Evolutionary conservation across 495 filamentous ascomycete species (phyloP).

Genomic region (Cercophora scortea): DNA sequence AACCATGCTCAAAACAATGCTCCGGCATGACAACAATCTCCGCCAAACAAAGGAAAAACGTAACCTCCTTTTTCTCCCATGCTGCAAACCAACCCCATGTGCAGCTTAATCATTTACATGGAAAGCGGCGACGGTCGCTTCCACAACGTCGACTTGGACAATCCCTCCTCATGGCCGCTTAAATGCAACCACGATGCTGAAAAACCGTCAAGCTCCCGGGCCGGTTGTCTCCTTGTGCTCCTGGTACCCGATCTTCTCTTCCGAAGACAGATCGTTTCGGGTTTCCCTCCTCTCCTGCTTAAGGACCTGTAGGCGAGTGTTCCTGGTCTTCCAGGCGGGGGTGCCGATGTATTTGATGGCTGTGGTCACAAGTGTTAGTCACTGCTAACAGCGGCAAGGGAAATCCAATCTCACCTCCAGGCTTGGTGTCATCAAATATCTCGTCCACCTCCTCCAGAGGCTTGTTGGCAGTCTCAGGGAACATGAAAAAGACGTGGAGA

Average conservation of each 20-base stretch:
- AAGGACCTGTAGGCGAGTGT: constrained; percentile 23
- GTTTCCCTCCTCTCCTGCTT: constrained; percentile 25
- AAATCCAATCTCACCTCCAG: constrained; percentile 11
- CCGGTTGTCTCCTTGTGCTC: constrained; percentile 6
- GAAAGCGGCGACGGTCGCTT: neutral
- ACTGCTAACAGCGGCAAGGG: neutral
- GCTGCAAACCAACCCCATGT: neutral
- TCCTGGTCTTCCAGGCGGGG: constrained; percentile 60
- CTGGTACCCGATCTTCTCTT: constrained; percentile 20
- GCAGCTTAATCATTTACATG: neutral
- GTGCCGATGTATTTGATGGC: constrained; percentile 57
- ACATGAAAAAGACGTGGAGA: constrained; percentile 70
- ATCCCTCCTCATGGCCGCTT: neutral
- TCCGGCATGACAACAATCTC: no score
- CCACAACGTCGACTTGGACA: neutral
- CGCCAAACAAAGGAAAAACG: no score
- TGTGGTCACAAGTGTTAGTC: constrained; percentile 21
- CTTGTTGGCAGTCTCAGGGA: constrained; percentile 79
- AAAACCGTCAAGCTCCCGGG: neutral
- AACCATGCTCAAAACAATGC: no score
- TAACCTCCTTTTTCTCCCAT: neutral
- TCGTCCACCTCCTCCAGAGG: constrained; percentile 67
- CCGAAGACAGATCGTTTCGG: constrained; percentile 7
- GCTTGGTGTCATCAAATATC: constrained; percentile 51
- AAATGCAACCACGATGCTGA: neutral